Evolutionary conservation across 345 rosid genomes (phyloP).

Genomic region (Barbarea vulgaris): DNA sequence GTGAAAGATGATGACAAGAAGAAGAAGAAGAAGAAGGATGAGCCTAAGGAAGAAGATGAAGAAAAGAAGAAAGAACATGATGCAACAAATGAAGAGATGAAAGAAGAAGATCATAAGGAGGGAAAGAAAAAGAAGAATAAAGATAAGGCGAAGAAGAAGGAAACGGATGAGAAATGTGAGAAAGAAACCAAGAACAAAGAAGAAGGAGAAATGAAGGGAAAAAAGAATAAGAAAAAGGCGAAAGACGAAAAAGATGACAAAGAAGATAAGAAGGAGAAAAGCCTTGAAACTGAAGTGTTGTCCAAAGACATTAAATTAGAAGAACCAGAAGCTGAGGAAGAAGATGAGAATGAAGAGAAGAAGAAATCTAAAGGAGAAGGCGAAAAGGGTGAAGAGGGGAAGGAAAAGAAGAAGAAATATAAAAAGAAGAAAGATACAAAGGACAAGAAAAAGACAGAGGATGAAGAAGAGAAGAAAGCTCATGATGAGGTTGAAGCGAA

Average conservation of each 20-base stretch:
- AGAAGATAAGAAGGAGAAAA: slow-evolving; percentile 23
- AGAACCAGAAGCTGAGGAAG: slow-evolving; percentile 13
- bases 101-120: background rate
- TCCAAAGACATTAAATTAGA: slow-evolving; percentile 17
- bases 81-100: too few relatives aligned
- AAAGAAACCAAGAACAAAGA: slow-evolving; percentile 28
- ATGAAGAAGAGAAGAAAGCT: slow-evolving; percentile 27
- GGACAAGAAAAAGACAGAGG: slow-evolving; percentile 9
- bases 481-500: slow-evolving; percentile 6
- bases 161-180: background rate
- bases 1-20: background rate
- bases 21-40: slow-evolving; percentile 13
- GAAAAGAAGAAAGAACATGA: slow-evolving; percentile 7
- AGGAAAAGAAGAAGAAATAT: background rate
- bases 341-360: slow-evolving; percentile 11
- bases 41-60: slow-evolving; percentile 5
- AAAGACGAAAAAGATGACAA: background rate
- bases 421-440: background rate
- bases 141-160: slow-evolving; percentile 7
- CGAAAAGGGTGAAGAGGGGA: background rate
- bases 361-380: slow-evolving; percentile 3
- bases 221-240: background rate
- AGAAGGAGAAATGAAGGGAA: slow-evolving; percentile 12
- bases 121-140: slow-evolving; percentile 6
- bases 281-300: slow-evolving; percentile 18